Percentiles rank a stretch among this genome's conserved stretches.
Evolutionary conservation across 2,329 filamentous ascomycete species (phyloP).

Genomic region (Orbilia ellipsospora): DNA sequence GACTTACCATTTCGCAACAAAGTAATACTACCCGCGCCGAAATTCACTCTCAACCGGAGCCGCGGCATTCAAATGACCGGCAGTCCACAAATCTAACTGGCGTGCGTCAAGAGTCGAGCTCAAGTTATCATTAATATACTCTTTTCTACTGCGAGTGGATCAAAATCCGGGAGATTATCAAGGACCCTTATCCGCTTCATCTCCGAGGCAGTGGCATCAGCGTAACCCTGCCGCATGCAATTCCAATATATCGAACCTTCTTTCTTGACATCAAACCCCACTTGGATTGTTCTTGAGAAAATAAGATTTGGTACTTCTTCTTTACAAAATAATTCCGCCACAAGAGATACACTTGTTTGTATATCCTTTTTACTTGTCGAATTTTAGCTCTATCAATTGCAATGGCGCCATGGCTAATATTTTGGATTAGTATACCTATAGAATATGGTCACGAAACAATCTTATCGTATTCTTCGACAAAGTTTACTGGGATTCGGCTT

Average conservation of each 20-base stretch:
- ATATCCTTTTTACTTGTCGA: not conserved
- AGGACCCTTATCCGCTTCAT: constrained; percentile 54
- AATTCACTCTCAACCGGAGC: constrained; percentile 12
- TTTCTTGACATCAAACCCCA: constrained; percentile 34
- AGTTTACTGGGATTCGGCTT: constrained; percentile 23
- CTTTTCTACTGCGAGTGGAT: constrained; percentile 35
- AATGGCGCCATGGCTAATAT: constrained; percentile 21
- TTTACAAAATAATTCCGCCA: no score
- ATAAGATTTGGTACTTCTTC: constrained; percentile 5
- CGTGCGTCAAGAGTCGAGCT: constrained; percentile 6
- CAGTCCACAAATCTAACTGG: not conserved
- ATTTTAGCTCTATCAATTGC: constrained; percentile 21
- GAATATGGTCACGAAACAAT: constrained; percentile 41
- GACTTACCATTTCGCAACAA: constrained; percentile 19
- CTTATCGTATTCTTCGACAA: constrained; percentile 25
- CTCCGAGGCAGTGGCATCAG: constrained; percentile 45
- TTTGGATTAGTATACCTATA: constrained; percentile 28
- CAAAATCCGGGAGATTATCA: constrained; percentile 51
- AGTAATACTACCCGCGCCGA: constrained; percentile 10
- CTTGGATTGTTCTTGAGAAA: constrained; percentile 6
- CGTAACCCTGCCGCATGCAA: constrained; percentile 34
- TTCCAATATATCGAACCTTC: constrained; percentile 29
- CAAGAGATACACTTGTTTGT: constrained; percentile 1
- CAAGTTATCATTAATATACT: constrained; percentile 12
- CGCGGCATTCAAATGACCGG: constrained; percentile 18